Conservation (phyloP, 345 rosid genomes). For the Corchorus olitorius region DNA sequence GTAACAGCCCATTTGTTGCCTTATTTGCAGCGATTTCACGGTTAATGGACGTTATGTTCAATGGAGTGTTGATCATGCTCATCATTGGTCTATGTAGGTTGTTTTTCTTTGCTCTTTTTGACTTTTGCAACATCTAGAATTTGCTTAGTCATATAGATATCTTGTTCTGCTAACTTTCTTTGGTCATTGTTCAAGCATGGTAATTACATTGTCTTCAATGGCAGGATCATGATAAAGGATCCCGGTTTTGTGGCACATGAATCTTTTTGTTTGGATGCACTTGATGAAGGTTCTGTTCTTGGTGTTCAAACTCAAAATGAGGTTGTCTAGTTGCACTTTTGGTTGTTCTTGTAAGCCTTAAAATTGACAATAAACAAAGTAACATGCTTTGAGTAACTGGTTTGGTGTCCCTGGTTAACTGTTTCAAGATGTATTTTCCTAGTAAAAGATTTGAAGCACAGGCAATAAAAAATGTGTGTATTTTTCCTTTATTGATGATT, state of each 20-base stretch:
- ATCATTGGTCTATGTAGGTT: slow-evolving; percentile 55
- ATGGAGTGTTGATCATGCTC: slow-evolving; percentile 43
- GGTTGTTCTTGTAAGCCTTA: background rate
- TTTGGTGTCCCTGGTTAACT: background rate
- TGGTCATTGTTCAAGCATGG: background rate
- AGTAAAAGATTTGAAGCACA: background rate
- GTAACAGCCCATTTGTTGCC: background rate
- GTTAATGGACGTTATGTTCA: slow-evolving; percentile 37
- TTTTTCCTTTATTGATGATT: background rate
- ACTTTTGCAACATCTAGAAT: background rate
- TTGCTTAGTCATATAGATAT: background rate
- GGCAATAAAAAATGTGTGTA: background rate
- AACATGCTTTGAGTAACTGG: background rate
- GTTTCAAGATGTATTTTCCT: background rate
- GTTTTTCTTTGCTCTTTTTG: slow-evolving; percentile 20
- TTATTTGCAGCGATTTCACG: slow-evolving; percentile 41
- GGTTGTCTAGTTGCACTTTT: slow-evolving; percentile 29
- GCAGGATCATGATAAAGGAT: slow-evolving; percentile 54
- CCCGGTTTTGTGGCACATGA: slow-evolving; percentile 46
- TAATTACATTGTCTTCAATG: slow-evolving; percentile 16
- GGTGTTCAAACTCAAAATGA: slow-evolving; percentile 33
- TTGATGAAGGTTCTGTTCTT: slow-evolving; percentile 23
- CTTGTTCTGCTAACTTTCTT: slow-evolving; percentile 9
- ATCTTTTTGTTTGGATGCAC: slow-evolving; percentile 28
- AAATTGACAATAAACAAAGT: background rate